A percentile compares a stretch with the other conserved stretches of the same genome.
Evolutionary conservation across 805 yeast species (phyloP).

Genomic region (Clavispora fructus): DNA sequence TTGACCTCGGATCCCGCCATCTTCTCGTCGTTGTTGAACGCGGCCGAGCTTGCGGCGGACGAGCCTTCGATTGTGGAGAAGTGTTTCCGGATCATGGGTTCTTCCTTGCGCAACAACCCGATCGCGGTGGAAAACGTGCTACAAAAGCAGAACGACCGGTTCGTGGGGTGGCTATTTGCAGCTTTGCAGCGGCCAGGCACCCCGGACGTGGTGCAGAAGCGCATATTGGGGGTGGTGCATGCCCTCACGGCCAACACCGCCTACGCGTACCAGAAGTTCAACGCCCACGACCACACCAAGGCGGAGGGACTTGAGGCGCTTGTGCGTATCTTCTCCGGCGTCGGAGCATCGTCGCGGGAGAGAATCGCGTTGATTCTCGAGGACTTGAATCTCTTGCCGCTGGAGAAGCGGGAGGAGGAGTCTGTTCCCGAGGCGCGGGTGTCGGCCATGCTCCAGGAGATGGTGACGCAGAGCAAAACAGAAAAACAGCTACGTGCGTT

Average conservation of each 20-base stretch:
- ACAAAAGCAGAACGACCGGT: slow-evolving; percentile 13
- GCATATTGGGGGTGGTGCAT: slow-evolving; percentile 49
- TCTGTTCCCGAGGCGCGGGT: slow-evolving; percentile 21
- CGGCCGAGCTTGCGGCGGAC: slow-evolving; percentile 12
- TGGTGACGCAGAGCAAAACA: slow-evolving; percentile 15
- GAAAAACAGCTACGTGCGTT: slow-evolving; percentile 36
- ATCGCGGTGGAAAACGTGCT: slow-evolving; percentile 44
- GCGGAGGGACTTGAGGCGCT: slow-evolving; percentile 20
- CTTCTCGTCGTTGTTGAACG: slow-evolving; percentile 25
- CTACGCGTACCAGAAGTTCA: slow-evolving; percentile 28
- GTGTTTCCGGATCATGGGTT: slow-evolving; percentile 55
- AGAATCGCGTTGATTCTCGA: slow-evolving; percentile 44
- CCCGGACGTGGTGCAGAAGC: slow-evolving; percentile 36
- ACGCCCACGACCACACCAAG: slow-evolving; percentile 5
- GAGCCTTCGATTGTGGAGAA: slow-evolving; percentile 32
- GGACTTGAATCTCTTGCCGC: slow-evolving; percentile 29
- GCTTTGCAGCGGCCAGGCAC: slow-evolving; percentile 12
- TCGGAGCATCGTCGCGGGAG: slow-evolving; percentile 26
- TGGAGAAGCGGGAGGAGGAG: slow-evolving; percentile 14
- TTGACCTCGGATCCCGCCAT: slow-evolving; percentile 33
- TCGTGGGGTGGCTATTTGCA: slow-evolving; percentile 17
- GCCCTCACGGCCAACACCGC: slow-evolving; percentile 34
- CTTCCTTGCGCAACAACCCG: slow-evolving; percentile 70
- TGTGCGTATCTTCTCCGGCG: slow-evolving; percentile 21
- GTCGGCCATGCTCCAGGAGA: slow-evolving; percentile 33